Percentiles rank a stretch among this genome's conserved stretches.
Conservation (phyloP, 139 green algal genomes). For the Desmodesmus armatus region DNA sequence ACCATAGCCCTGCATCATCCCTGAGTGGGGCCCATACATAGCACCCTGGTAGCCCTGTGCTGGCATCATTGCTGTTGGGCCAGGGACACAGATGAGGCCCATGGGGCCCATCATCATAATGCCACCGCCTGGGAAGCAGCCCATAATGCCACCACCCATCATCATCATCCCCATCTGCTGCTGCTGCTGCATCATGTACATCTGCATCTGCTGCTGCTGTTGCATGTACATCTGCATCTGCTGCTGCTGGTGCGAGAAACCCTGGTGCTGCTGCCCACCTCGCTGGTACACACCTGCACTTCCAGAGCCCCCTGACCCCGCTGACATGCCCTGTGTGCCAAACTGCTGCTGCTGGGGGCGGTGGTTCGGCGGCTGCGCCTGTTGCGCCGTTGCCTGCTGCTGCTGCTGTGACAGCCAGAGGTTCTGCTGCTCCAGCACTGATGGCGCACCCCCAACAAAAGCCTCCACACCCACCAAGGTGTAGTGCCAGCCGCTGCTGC, state of each 20-base stretch:
- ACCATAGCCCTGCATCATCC: background rate
- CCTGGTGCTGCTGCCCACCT: too few species aligned
- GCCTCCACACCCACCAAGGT: background rate
- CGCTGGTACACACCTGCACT: background rate
- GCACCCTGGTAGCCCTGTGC: background rate
- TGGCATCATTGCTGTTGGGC: too few species aligned
- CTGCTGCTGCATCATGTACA: slow-evolving; percentile 34
- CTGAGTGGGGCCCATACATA: background rate
- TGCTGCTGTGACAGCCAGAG: background rate
- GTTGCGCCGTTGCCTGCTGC: slow-evolving; percentile 3
- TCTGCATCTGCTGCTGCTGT: background rate
- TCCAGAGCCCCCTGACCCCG: background rate
- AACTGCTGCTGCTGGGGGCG: background rate
- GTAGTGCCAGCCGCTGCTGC: background rate
- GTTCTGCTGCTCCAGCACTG: slow-evolving; percentile 10
- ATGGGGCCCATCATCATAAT: background rate
- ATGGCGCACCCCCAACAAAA: background rate
- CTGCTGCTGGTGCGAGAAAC: slow-evolving; percentile 29
- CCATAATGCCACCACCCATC: too few species aligned
- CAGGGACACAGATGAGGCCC: too few species aligned
- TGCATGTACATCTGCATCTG: slow-evolving; percentile 1
- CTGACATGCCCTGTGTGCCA: background rate
- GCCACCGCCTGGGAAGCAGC: too few species aligned
- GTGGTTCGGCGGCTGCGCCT: background rate
- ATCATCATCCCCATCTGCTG: slow-evolving; percentile 3